Percentiles rank a stretch among this genome's conserved stretches.
These are phyloP conservation scores for Fusarium goolgardi DNA, from an alignment of 2,329 filamentous ascomycete species.

Conservation along the genomic window DNA sequence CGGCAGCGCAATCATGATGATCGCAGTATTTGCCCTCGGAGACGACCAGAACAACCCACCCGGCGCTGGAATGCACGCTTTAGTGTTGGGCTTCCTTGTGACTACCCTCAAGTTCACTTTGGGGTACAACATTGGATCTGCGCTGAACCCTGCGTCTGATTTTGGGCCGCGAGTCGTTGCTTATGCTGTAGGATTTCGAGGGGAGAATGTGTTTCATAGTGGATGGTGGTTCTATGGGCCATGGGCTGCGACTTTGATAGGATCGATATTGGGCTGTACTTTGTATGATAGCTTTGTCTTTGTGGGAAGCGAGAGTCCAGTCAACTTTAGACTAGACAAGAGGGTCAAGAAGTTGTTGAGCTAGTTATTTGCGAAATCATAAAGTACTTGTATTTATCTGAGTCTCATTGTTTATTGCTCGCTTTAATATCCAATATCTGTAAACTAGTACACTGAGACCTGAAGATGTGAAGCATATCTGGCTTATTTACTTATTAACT, in stretches of 20 bases:
- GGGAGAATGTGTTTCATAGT: slow-evolving; percentile 45
- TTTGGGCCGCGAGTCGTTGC: slow-evolving; percentile 52
- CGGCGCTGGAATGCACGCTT: slow-evolving; percentile 52
- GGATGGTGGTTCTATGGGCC: slow-evolving; percentile 47
- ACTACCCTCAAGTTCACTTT: slow-evolving; percentile 53
- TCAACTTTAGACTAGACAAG: slow-evolving; percentile 13
- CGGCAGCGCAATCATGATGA: slow-evolving; percentile 52
- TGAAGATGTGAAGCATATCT: too few relatives aligned
- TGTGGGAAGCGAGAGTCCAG: slow-evolving; percentile 33
- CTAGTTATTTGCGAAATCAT: not conserved
- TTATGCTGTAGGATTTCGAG: slow-evolving; percentile 49
- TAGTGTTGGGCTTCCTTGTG: slow-evolving; percentile 52
- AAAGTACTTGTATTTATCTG: not conserved
- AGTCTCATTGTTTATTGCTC: not conserved
- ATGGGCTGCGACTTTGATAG: slow-evolving; percentile 27
- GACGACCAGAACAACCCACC: slow-evolving; percentile 55
- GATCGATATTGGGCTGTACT: slow-evolving; percentile 17
- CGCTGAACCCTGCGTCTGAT: slow-evolving; percentile 54
- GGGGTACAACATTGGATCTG: slow-evolving; percentile 53
- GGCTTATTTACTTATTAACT: too few relatives aligned
- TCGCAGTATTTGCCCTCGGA: slow-evolving; percentile 52
- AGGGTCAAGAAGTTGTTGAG: not conserved
- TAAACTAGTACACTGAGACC: too few relatives aligned
- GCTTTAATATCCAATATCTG: not conserved
- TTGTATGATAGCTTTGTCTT: slow-evolving; percentile 33